A percentile compares a stretch with the other conserved stretches of the same genome.
phyloP scores from a whole-genome alignment of 306 rosid species.

The Carpinus viminea region DNA sequence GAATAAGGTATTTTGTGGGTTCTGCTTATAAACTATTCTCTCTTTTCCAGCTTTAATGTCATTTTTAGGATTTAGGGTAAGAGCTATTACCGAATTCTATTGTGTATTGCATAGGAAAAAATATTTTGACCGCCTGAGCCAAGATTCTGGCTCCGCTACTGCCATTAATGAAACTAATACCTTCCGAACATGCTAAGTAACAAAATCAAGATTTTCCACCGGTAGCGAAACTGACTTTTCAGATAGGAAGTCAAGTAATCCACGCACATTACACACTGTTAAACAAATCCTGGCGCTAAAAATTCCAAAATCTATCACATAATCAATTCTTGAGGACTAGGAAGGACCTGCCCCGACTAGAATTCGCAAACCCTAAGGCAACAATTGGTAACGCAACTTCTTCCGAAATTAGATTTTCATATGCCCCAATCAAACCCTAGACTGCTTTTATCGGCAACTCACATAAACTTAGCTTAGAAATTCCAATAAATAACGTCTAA shows the following conservation, averaged over 20 bases:
- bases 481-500: background rate
- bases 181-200: background rate
- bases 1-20: too few relatives aligned
- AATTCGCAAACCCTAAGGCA: background rate
- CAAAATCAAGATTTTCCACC: background rate
- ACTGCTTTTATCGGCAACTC: background rate
- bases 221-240: background rate
- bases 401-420: background rate
- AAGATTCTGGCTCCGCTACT: too few relatives aligned
- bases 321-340: background rate
- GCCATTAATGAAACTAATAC: background rate
- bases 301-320: background rate
- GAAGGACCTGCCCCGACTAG: background rate
- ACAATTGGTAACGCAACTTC: background rate
- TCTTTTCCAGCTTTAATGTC: too few relatives aligned
- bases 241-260: background rate
- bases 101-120: too few relatives aligned
- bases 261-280: constrained; percentile 1
- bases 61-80: too few relatives aligned
- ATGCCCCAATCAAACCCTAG: constrained; percentile 34
- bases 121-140: too few relatives aligned
- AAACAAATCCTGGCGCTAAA: background rate
- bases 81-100: too few relatives aligned
- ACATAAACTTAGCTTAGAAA: constrained; percentile 18
- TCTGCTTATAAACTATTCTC: too few relatives aligned